phyloP scores from a whole-genome alignment of 495 filamentous ascomycete species.

The Penicillium ucsense region DNA sequence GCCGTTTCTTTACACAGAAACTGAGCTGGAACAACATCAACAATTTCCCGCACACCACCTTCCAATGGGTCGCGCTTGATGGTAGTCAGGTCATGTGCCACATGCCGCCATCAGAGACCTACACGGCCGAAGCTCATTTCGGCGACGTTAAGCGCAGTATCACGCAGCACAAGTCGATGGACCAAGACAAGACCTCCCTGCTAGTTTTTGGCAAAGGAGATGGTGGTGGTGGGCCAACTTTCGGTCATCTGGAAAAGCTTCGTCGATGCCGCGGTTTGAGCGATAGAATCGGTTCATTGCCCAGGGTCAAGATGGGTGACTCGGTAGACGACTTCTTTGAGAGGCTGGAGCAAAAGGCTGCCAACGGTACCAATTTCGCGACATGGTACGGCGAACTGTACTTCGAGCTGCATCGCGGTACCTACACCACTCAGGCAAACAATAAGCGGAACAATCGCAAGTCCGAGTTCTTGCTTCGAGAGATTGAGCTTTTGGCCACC shows the following conservation, averaged over 20 bases:
- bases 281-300: constrained; percentile 74
- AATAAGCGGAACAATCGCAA: constrained; percentile 92
- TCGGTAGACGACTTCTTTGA: constrained; percentile 97
- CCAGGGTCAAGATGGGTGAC: constrained; percentile 78
- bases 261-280: constrained; percentile 88
- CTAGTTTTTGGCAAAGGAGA: constrained; percentile 95
- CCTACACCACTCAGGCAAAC: constrained; percentile 94
- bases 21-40: constrained; percentile 98
- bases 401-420: constrained; percentile 92
- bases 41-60: constrained; percentile 95
- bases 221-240: constrained; percentile 92
- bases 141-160: constrained; percentile 89
- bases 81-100: constrained; percentile 95
- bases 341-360: constrained; percentile 60
- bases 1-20: constrained; percentile 93
- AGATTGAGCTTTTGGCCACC: constrained; percentile 83
- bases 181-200: constrained; percentile 77
- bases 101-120: constrained; percentile 90
- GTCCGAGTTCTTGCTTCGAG: constrained; percentile 72
- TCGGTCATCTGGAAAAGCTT: constrained; percentile 86
- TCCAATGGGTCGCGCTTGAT: constrained; percentile 94
- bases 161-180: constrained; percentile 88
- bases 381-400: constrained; percentile 99
- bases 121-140: constrained; percentile 90
- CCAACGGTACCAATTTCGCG: constrained; percentile 66